Evolutionary conservation across 129 eudicot species (phyloP).

Genomic region (Lactuca saligna): DNA sequence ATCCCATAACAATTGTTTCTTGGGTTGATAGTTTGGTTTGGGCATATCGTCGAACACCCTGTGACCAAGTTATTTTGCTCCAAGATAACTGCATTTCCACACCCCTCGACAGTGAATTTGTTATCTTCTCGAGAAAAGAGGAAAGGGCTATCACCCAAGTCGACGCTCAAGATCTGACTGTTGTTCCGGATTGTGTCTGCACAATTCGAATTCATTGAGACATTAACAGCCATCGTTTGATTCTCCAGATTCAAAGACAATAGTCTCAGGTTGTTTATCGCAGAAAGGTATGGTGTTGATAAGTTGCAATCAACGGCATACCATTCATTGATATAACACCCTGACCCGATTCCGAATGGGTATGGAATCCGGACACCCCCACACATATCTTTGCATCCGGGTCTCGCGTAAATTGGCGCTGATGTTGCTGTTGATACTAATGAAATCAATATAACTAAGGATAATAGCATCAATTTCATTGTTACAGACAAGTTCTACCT

Average conservation of each 20-base stretch:
- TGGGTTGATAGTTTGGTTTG: background rate
- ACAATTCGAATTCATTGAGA: slow-evolving; percentile 28
- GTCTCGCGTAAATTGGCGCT: slow-evolving; percentile 16
- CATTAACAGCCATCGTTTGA: slow-evolving; percentile 27
- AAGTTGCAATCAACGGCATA: slow-evolving; percentile 28
- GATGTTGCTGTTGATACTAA: slow-evolving; percentile 8
- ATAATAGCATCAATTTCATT: background rate
- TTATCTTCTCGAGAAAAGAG: slow-evolving; percentile 16
- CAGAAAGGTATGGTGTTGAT: slow-evolving; percentile 21
- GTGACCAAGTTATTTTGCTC: slow-evolving; percentile 20
- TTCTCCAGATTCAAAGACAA: slow-evolving; percentile 17
- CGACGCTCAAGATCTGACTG: slow-evolving; percentile 20
- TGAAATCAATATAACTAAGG: background rate
- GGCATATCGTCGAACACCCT: slow-evolving; percentile 34
- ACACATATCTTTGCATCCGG: slow-evolving; percentile 33
- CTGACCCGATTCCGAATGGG: slow-evolving; percentile 29
- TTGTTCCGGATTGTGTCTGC: slow-evolving; percentile 1
- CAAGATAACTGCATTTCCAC: slow-evolving; percentile 28
- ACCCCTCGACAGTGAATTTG: slow-evolving; percentile 27
- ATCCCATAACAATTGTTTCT: slow-evolving; percentile 31
- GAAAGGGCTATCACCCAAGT: slow-evolving; percentile 25
- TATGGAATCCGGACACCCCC: slow-evolving; percentile 8
- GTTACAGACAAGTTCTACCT: background rate
- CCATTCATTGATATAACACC: slow-evolving; percentile 23
- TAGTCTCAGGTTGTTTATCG: slow-evolving; percentile 24